Evolutionary conservation across 2,329 filamentous ascomycete species (phyloP), one percentile per base, ranked within the genome.

Genomic region (Botrytis fragariae): DNA sequence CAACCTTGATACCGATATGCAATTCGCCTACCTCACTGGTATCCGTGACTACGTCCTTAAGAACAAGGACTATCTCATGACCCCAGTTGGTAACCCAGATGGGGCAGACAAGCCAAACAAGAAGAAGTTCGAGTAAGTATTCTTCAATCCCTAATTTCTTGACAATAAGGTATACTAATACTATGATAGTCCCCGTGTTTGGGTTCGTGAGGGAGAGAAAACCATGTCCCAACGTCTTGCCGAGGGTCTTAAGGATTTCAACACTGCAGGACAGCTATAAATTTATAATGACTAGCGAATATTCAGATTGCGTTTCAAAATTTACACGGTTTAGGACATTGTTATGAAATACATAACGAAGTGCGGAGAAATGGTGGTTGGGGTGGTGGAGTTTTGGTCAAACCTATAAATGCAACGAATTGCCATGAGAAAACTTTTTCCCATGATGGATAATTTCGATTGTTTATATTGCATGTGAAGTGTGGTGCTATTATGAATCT

Each of bases 71-170:
- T 99, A 98, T 88, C 86, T 99, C 79, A 86, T 89, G 86, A 90
- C 88, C 75, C 89, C 93, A 81, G 92, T 99, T 79, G 96, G 96
- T 81, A 99, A 98, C 89, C 95, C 95, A 78, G 95, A 98, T 69
- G 95, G 95, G 75, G 91, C 90, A 32, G 93, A 97, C 87, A 98
- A 98, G 92, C 95, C 96, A 82, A 99, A 99, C 91, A 99, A 99
- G 93, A 98, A 98, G 87, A 91, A 87, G 87, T 94, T 93, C 80
- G 91, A 92, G 70, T 72, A 64, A 67, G 70, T 37, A n/a, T 44
- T 18, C 22, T 29, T 14, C 32, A 12, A 20, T 37, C 22, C 8
- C 12, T 44, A 7, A 42, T 6, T 59, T 4, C 7, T 42, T 54
- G 44, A 45, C n/a, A 42, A 42, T 2, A 20, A 42, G 22, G 20